phyloP scores from a whole-genome alignment of 345 rosid genomes.

The Hevea brasiliensis region DNA sequence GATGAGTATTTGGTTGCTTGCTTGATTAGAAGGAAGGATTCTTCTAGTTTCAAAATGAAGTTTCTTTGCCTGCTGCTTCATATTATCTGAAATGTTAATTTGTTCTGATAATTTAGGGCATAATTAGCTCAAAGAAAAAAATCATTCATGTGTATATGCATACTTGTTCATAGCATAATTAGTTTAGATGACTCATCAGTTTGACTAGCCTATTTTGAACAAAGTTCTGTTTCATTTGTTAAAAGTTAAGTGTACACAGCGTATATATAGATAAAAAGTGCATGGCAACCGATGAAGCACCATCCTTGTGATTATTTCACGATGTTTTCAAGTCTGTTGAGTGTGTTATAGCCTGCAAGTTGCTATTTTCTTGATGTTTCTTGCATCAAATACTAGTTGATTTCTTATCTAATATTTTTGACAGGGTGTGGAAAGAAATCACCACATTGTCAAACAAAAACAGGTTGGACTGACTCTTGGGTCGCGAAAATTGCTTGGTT shows the following conservation, averaged over 20 bases:
- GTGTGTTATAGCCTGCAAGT: not conserved
- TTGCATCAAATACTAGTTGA: not conserved
- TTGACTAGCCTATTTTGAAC: not conserved
- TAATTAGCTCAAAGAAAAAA: not conserved
- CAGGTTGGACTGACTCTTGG: conserved; percentile 8
- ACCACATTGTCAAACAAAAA: conserved; percentile 21
- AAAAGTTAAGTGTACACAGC: not conserved
- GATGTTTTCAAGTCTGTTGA: not conserved
- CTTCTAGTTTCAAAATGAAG: not conserved
- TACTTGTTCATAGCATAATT: not conserved
- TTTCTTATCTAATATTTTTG: conserved; percentile 7
- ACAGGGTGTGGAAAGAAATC: conserved; percentile 36
- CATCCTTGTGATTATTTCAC: not conserved
- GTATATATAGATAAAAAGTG: too few relatives aligned
- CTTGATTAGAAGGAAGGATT: not conserved
- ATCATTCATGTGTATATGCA: not conserved
- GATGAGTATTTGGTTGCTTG: not conserved
- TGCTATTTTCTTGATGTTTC: not conserved
- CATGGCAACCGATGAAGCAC: not conserved
- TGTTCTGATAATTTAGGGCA: not conserved
- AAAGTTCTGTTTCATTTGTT: not conserved
- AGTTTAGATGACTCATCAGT: not conserved
- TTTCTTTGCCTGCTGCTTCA: not conserved
- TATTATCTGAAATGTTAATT: not conserved
- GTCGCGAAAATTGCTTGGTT: conserved; percentile 26